Base-by-base conservation (phyloP, 202 grass and related monocot species). In the Zoysia matrella region DNA sequence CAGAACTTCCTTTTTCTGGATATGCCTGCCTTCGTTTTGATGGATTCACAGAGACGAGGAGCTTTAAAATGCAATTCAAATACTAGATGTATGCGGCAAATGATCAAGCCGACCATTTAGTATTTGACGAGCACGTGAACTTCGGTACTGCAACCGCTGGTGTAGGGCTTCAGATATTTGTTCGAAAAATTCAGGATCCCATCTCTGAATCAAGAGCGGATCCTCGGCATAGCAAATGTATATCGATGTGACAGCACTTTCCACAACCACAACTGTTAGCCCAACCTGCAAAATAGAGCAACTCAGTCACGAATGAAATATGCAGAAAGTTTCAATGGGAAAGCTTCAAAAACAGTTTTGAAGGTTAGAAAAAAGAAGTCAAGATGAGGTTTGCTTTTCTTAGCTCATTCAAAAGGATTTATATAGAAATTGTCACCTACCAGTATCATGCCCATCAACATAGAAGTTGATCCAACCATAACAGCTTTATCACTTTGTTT, bases 391-490 rank as follows among this genome's bases (percentile, higher is more conserved):
- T 30, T 22, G n/a, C 8, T 76, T 71, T 84, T 42, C 47, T 81
- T 39, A 75, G 42, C 52, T 65, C 67, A 64, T 44, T 58, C n/a
- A 47, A 15, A 61, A 18, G 44, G 42, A 72, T 52, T n/a, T 45
- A 40, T 41, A n/a, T 50, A 73, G 3, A n/a, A 52, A 68, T 79
- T 52, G 45, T 9, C 30, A 89, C 90, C 90, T 78, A 98, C 95
- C 90, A 98, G 79, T 87, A 98, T 95, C 95, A 98, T 98, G 49
- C 95, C 95, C 77, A 98, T 94, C 71, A 98, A 83, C 82, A 92
- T 87, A 70, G 90, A 88, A 46, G 95, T 98, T 45, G 90, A 93
- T 53, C 95, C 87, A 81, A 98, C 90, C 93, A 98, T 95, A 73
- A 95, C 81, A 46, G 90, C 82, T 82, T 98, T 93, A 74, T 93